Evolutionary conservation across 192 early-diverging fungal genomes (phyloP), one percentile per base, ranked within the genome.

Genomic region (Physocladia obscura): DNA sequence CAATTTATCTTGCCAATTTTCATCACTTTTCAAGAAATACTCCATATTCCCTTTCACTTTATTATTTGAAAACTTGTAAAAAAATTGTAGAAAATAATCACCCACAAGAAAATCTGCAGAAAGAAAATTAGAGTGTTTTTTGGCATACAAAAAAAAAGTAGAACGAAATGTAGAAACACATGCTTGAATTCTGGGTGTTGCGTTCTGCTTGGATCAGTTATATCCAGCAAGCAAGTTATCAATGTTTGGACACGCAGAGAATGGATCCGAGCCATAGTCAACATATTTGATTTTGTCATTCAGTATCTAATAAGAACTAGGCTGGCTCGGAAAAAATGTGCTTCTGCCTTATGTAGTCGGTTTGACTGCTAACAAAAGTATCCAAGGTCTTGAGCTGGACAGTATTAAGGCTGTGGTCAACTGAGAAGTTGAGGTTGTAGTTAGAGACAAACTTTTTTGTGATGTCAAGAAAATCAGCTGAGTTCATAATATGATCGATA

Each of bases 321-420:
- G 57, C 57, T 0, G 60, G 60, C 34, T 62, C 39, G 4, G 56
- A 34, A 57, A 57, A 57, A 5, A 57, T 11, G 11, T 57, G 56
- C 31, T 57, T 17, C 56, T 31, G 56, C 56, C 27, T 26, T 24
- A 54, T 24, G 51, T 54, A 54, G 27, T 54, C 24, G 11, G 51
- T 54, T 22, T 19, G 51, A 22, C 11, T 22, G 51, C 51, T 54
- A 19, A 54, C 51, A 22, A 54, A 54, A 19, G 51, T 54, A n/a
- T 35, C 57, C 57, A 59, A 24, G 6, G 21, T n/a, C 26, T 35
- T 31, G 6, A 59, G 11, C 57, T 59, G 57, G 8, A 13, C 57
- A 13, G 30, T 13, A 13, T 32, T 8, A 24, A 59, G 57, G 15
- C 27, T 13, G 31, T 59, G 31, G 13, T 11, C 57, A 13, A 59